Percentiles rank a stretch among this genome's conserved stretches.
Conservation (phyloP, 768 basidiomycete genomes). For the Stropharia rugosoannulata region DNA sequence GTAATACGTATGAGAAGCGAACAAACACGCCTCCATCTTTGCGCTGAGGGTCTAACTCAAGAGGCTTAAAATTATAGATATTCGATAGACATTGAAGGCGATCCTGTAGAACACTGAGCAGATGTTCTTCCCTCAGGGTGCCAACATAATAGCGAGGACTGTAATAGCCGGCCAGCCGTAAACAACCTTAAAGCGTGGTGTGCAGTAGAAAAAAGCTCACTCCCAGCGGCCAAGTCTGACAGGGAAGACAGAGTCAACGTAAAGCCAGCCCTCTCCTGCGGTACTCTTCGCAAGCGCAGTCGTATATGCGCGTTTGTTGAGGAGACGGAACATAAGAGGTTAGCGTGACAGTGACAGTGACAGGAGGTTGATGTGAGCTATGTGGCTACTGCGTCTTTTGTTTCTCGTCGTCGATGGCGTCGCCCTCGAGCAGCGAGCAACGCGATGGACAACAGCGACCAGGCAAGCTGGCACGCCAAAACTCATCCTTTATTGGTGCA, state of each 20-base stretch:
- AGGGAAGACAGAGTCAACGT: constrained; percentile 79
- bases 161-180: neutral
- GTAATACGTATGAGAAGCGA: constrained; percentile 53
- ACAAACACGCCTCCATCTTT: constrained; percentile 92
- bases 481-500: constrained; percentile 57
- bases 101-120: constrained; percentile 45
- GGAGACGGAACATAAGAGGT: constrained; percentile 12
- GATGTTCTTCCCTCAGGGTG: constrained; percentile 53
- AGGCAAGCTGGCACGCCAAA: constrained; percentile 45
- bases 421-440: constrained; percentile 27
- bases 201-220: constrained; percentile 38
- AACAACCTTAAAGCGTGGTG: neutral
- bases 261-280: constrained; percentile 58
- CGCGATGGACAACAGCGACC: constrained; percentile 27
- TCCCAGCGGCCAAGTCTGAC: constrained; percentile 71
- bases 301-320: constrained; percentile 13
- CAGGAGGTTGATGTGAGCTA: constrained; percentile 13
- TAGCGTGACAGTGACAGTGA: constrained; percentile 13
- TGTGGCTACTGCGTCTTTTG: constrained; percentile 21
- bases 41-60: constrained; percentile 58
- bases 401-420: constrained; percentile 33
- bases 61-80: constrained; percentile 55
- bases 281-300: constrained; percentile 1
- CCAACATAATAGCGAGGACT: constrained; percentile 70
- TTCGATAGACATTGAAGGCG: constrained; percentile 52